A percentile compares a stretch with the other conserved stretches of the same genome.
phyloP scores from a whole-genome alignment of 2,329 filamentous ascomycete species.

The Penicillium capsulatum region DNA sequence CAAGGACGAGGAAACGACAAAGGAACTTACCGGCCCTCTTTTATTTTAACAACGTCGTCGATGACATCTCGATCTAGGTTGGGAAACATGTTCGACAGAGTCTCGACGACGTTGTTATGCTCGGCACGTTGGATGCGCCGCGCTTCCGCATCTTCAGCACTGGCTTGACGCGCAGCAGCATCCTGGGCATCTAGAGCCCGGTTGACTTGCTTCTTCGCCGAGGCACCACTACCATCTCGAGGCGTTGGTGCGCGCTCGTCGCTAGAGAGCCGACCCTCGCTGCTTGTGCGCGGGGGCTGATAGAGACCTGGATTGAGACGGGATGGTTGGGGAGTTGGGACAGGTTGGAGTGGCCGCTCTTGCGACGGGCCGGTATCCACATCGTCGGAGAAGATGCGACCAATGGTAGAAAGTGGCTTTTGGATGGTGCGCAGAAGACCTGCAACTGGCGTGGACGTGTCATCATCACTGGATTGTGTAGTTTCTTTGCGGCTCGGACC shows the following conservation, averaged over 20 bases:
- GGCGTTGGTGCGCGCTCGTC: slow-evolving; percentile 22
- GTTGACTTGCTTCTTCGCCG: slow-evolving; percentile 28
- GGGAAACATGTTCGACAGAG: slow-evolving; percentile 92
- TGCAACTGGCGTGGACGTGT: slow-evolving; percentile 69
- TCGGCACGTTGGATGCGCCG: slow-evolving; percentile 76
- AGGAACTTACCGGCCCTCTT: slow-evolving; percentile 76
- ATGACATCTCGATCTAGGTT: slow-evolving; percentile 92
- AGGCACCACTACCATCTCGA: slow-evolving; percentile 7
- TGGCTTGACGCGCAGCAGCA: slow-evolving; percentile 83
- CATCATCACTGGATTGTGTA: slow-evolving; percentile 55
- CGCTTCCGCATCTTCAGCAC: slow-evolving; percentile 83
- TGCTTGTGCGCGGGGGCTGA: slow-evolving; percentile 42
- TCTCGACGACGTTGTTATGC: slow-evolving; percentile 88
- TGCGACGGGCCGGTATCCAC: slow-evolving; percentile 29
- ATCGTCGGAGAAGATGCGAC: slow-evolving; percentile 85
- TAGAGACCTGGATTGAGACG: slow-evolving; percentile 49
- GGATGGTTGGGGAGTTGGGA: slow-evolving; percentile 46
- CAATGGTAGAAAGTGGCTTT: slow-evolving; percentile 82
- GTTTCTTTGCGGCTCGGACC: slow-evolving; percentile 40
- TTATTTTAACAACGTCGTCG: slow-evolving; percentile 91
- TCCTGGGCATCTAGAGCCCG: slow-evolving; percentile 69
- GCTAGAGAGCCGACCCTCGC: slow-evolving; percentile 27
- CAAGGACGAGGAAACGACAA: slow-evolving; percentile 19
- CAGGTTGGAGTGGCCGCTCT: slow-evolving; percentile 32
- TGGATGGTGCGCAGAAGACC: slow-evolving; percentile 88